A percentile compares a stretch with the other conserved stretches of the same genome.
Conservation (phyloP, 2,329 filamentous ascomycete genomes). For the Zelopaecilomyces penicillatus region DNA sequence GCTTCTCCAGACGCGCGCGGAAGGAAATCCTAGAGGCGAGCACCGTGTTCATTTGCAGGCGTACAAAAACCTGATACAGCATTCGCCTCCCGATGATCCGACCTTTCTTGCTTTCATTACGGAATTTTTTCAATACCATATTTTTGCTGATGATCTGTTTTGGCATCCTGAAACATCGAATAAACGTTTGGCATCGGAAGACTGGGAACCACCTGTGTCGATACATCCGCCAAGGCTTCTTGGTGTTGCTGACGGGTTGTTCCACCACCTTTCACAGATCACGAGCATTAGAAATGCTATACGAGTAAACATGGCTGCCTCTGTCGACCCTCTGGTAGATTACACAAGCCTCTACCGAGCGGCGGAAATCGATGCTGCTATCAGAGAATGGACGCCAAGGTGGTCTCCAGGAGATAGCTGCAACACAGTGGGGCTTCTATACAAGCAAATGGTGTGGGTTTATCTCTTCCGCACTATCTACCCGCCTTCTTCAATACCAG, state of each 20-base stretch:
- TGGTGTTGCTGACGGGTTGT: constrained; percentile 75
- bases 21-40: constrained; percentile 52
- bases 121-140: constrained; percentile 81
- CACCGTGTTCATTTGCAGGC: constrained; percentile 74
- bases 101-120: constrained; percentile 58
- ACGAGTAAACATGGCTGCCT: constrained; percentile 53
- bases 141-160: constrained; percentile 55
- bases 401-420: constrained; percentile 51
- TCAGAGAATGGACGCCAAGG: constrained; percentile 64
- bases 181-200: constrained; percentile 32
- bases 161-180: constrained; percentile 34
- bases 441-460: constrained; percentile 59
- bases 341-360: constrained; percentile 65
- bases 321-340: constrained; percentile 61
- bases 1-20: constrained; percentile 48
- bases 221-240: constrained; percentile 53
- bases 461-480: constrained; percentile 55
- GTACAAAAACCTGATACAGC: constrained; percentile 62
- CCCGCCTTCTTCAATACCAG: constrained; percentile 34
- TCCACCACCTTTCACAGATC: constrained; percentile 70
- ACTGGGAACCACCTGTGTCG: constrained; percentile 33
- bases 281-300: constrained; percentile 69
- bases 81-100: constrained; percentile 52
- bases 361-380: constrained; percentile 64
- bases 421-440: constrained; percentile 47